Conservation (phyloP, 2,329 filamentous ascomycete genomes). For the Colletotrichum liriopes region DNA sequence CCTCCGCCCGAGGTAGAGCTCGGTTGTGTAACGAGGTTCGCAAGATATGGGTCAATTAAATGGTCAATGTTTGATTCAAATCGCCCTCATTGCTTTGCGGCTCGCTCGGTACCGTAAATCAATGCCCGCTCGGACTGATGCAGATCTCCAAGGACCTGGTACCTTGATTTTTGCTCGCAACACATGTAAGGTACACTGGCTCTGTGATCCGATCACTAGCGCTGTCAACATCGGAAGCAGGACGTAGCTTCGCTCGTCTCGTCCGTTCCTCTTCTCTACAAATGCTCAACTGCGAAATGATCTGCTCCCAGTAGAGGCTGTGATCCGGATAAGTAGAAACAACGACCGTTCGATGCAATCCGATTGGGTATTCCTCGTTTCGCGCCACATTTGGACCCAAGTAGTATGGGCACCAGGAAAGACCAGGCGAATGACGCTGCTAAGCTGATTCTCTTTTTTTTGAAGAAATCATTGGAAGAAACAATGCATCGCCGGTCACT, state of each 20-base stretch:
- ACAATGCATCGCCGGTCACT: neutral
- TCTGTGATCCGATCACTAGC: neutral
- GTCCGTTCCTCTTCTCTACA: neutral
- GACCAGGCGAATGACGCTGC: neutral
- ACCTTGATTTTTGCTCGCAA: neutral
- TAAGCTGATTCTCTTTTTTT: neutral
- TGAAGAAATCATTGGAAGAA: neutral
- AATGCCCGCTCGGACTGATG: neutral
- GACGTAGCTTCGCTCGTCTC: neutral
- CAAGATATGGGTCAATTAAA: neutral
- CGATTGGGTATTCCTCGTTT: neutral
- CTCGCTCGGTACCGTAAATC: neutral
- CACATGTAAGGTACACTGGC: neutral
- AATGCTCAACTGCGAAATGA: neutral
- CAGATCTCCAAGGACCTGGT: neutral
- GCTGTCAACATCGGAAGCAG: neutral
- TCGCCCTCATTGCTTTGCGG: neutral
- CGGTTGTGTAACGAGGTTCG: constrained; percentile 6
- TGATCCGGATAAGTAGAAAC: neutral
- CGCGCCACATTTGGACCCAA: neutral
- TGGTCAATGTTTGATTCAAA: neutral
- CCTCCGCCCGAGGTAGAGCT: constrained; percentile 26
- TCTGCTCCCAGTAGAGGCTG: neutral
- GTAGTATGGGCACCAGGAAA: neutral
- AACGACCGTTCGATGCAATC: neutral